Conservation (phyloP, 2,329 filamentous ascomycete species). For the Aureobasidium leucospermi region DNA sequence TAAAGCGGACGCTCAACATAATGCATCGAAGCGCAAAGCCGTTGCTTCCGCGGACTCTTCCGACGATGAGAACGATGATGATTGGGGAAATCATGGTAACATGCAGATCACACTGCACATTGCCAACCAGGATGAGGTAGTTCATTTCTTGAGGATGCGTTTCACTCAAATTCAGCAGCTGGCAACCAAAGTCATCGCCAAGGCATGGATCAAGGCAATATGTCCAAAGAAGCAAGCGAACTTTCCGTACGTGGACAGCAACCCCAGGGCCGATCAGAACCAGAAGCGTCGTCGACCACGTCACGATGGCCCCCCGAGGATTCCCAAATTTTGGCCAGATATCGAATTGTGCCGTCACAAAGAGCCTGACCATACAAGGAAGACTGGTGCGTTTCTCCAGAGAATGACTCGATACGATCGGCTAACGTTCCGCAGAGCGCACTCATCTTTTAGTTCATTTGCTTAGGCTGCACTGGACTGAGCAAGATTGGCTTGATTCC, state of each 20-base stretch:
- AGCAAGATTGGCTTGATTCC: conserved; percentile 4
- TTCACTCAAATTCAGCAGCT: conserved; percentile 64
- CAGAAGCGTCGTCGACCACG: conserved; percentile 6
- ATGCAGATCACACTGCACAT: conserved; percentile 16
- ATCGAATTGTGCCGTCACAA: conserved; percentile 51
- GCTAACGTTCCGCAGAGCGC: not conserved
- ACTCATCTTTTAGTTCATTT: conserved; percentile 13
- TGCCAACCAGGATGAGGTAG: conserved; percentile 23
- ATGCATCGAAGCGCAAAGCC: not conserved
- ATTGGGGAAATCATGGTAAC: not conserved
- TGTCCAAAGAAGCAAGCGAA: conserved; percentile 72
- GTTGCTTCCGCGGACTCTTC: not conserved
- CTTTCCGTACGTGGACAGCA: conserved; percentile 53
- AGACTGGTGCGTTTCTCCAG: conserved; percentile 45
- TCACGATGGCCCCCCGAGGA: conserved; percentile 13
- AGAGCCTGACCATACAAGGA: conserved; percentile 67
- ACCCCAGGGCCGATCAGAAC: conserved; percentile 37
- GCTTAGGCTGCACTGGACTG: conserved; percentile 12
- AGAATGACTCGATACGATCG: not conserved
- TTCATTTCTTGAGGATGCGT: conserved; percentile 53
- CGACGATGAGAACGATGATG: conserved; percentile 6
- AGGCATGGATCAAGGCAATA: conserved; percentile 67
- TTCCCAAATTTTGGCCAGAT: conserved; percentile 31
- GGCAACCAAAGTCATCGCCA: conserved; percentile 64
- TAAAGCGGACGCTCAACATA: not conserved